Evolutionary conservation across 768 basidiomycete species (phyloP), one percentile per base, ranked within the genome.

Genomic region (Suillus hirtellus): DNA sequence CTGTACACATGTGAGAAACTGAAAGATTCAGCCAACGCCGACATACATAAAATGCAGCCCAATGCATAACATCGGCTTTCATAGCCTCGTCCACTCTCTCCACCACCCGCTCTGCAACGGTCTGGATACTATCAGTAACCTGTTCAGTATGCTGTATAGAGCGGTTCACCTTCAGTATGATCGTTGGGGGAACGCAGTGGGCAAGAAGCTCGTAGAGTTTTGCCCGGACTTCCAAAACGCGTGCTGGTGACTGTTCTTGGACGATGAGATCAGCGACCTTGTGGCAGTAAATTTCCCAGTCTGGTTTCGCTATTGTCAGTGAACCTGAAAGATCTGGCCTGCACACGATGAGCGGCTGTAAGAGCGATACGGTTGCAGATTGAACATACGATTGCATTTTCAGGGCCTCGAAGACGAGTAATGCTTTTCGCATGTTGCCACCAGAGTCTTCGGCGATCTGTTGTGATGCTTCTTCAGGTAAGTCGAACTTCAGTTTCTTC

Each of bases 271-370:
- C 94, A 15, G 91, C 95, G 12, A 98, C 89, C 73, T 95, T 94
- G 68, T 89, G 82, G 68, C 96, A 97, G 73, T 97, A 99, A 12
- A 91, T 92, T 75, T 99, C 97, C 97, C 97, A 99, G 72, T 99
- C 97, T n/a, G 97, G 95, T 76, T 98, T 95, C 15, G 95, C 94
- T 62, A 96, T 94, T 40, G 84, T 82, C 62, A 95, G 77, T 44
- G 90, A 78, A 38, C 92, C 91, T 5, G 87, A 84, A 44, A 96
- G 81, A 73, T 95, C 92, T n/a, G 92, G 90, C 61, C 92, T 94
- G 69, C 14, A 63, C 9, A 60, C 27, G 11, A 44, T 35, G 24
- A 34, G 34, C 40, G 19, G 15, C 24, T 60, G 38, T 1, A 9
- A 54, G 46, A 47, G 21, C 15, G 44, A 62, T 37, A 17, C 44